These are phyloP conservation scores for Pisolithus sp. DNA, from an alignment of 768 basidiomycete genomes.

Conservation along the genomic window DNA sequence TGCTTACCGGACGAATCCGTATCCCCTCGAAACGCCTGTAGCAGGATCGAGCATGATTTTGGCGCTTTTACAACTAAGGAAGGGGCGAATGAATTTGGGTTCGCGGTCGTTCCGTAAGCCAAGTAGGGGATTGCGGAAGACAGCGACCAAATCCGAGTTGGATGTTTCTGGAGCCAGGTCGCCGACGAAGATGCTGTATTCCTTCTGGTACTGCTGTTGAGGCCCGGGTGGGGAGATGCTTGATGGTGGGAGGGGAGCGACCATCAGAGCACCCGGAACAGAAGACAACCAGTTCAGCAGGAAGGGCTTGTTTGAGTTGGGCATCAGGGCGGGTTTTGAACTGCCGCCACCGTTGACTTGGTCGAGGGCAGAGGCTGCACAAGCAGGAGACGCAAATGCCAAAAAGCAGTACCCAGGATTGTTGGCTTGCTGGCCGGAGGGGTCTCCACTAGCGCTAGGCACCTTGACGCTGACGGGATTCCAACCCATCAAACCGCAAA, in stretches of 20 bases:
- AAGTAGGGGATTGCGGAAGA: constrained; percentile 85
- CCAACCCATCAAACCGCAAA: constrained; percentile 84
- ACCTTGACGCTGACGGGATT: constrained; percentile 70
- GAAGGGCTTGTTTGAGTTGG: constrained; percentile 79
- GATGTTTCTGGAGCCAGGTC: constrained; percentile 90
- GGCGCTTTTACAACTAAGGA: constrained; percentile 89
- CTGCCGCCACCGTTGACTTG: constrained; percentile 50
- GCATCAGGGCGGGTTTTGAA: constrained; percentile 58
- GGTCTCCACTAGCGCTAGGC: constrained; percentile 54
- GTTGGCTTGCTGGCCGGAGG: constrained; percentile 61
- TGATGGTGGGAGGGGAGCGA: constrained; percentile 26
- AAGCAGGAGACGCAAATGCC: constrained; percentile 68
- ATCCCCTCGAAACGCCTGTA: constrained; percentile 83
- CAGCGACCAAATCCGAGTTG: constrained; percentile 91
- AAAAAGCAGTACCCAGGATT: constrained; percentile 87
- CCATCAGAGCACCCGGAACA: constrained; percentile 30
- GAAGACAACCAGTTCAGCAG: constrained; percentile 71
- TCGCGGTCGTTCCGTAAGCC: constrained; percentile 81
- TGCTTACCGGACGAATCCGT: constrained; percentile 83
- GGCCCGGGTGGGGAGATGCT: constrained; percentile 20
- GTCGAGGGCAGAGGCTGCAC: constrained; percentile 63
- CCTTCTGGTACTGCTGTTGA: constrained; percentile 64
- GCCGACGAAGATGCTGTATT: constrained; percentile 92
- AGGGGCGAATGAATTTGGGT: constrained; percentile 84
- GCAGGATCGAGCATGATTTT: constrained; percentile 93